Base-by-base conservation (phyloP, 1,139 yeast species). In the Sugiyamaella japonica region DNA sequence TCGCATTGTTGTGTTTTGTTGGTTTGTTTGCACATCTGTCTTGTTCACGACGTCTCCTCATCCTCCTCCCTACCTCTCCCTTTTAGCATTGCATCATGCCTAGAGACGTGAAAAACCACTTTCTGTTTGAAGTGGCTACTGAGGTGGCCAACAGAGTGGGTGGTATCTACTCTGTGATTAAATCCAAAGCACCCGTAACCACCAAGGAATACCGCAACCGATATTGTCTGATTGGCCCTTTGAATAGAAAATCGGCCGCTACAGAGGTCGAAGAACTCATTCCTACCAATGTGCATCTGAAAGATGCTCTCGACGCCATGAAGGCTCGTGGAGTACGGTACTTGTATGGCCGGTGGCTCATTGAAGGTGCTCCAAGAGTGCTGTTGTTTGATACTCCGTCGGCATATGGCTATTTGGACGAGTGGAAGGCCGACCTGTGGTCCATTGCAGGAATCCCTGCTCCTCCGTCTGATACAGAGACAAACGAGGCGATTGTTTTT, bases 131-230 rank as follows among this genome's bases (percentile, higher is more conserved):
- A 74, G 88, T 89, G 53, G 96, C 99, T 61, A 93, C 99, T 3
- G 99, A 93, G 72, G 98, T 93, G 50, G 98, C 98, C 66, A 91
- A 93, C 76, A 81, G 95, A 65, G 98, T 93, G 29, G 99, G 99
- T 53, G 99, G 99, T 50, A 93, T 93, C 70, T 93, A 93, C 75
- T 90, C 98, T 29, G 99, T 93, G 56, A 80, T 93, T 69, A 93
- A 93, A 72, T 89, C 97, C 28, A 93, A 93, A 73, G 98, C 98
- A 6, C 97, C 97, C 6, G 91, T 91, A 58, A 93, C 99, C 8
- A 91, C 89, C 52, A 91, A 95, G 46, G 98, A 93, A 73, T 93
- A 90, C 73, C 81, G 89, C 63, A 91, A 87, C 65, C 80, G 97
- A 56, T 93, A 93, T 73, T 84, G 90, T 31, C 77, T 90, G 54